Conservation (phyloP, 1,284 basidiomycete species). For the Trichosporon asahii region DNA sequence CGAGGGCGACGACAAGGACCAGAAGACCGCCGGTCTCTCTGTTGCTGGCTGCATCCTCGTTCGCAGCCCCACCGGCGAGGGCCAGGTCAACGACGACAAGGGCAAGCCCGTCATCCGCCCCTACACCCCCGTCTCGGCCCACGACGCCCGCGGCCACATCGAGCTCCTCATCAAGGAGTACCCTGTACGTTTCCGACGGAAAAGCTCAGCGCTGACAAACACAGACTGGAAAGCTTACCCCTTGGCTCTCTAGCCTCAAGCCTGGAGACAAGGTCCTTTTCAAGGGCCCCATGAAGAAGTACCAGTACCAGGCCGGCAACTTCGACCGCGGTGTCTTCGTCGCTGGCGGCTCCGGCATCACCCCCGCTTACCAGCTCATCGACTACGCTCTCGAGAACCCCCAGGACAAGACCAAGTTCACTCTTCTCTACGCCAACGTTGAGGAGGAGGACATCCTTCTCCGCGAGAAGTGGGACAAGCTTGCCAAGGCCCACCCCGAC, state of each 20-base stretch:
- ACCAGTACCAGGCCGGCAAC: constrained; percentile 77
- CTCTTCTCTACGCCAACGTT: constrained; percentile 84
- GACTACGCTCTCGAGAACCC: constrained; percentile 63
- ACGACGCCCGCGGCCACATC: constrained; percentile 69
- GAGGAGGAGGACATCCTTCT: constrained; percentile 88
- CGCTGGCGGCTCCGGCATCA: constrained; percentile 62
- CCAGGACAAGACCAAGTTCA: constrained; percentile 94
- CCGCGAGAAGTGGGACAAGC: constrained; percentile 62
- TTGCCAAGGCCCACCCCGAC: constrained; percentile 25
- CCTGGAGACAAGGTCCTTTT: constrained; percentile 77
- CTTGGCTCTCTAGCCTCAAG: constrained; percentile 67
- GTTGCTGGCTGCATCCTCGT: constrained; percentile 59
- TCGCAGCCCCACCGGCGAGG: constrained; percentile 53
- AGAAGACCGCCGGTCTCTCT: constrained; percentile 63
- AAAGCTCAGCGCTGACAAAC: neutral
- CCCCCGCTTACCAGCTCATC: constrained; percentile 61
- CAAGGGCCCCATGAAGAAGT: constrained; percentile 87
- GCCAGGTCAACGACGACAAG: constrained; percentile 61
- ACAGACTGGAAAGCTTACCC: constrained; percentile 65
- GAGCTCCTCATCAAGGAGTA: constrained; percentile 79
- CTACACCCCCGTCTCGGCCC: constrained; percentile 76
- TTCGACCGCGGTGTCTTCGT: constrained; percentile 83
- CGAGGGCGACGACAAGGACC: constrained; percentile 66
- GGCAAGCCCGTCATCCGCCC: constrained; percentile 86
- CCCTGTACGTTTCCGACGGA: constrained; percentile 40